Evolutionary conservation across 2,329 filamentous ascomycete species (phyloP), one percentile per base, ranked within the genome.

Genomic region (Penicillium sp.): DNA sequence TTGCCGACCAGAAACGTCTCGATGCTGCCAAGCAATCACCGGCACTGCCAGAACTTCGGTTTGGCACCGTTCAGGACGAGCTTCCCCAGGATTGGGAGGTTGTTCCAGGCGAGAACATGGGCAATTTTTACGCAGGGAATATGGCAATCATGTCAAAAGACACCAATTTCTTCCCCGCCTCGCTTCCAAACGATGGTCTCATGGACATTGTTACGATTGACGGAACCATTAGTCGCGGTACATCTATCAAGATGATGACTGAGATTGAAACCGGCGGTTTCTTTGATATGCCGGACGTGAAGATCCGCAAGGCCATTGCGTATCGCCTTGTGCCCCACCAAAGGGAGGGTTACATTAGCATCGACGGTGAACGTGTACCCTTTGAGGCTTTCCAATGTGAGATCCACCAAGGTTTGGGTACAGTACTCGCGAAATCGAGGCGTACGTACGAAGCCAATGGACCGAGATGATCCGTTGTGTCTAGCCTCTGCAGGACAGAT

Each of bases 51-150:
- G 75, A 84, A 6, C 80, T 98, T 40, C 84, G 85, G 69, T 96
- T 91, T 70, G 95, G 95, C 53, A 94, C 91, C 0, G 80, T 95
- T 60, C 85, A 87, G 55, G 92, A 96, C 68, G 83, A 89, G 16
- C 75, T 98, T 0, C 93, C 93, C 0, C 79, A 85, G 1, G 89
- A 86, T 49, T 99, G 95, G 93, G 83, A 90, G 62, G 79, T 89
- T 22, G 79, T 90, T 3, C 86, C 90, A 0, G 85, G 90, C 64
- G 87, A 95, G 64, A 91, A 89, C 33, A 81, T 99, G 58, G 93
- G 93, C 51, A 97, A 92, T 71, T 96, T 99, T 75, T 98, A 96
- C 78, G 91, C 89, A 35, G 95, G 95, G 63, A 99, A 97, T 75
- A 96, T 98, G 89, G 87, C 90, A 26, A 96, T 90, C 76, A 94